Evolutionary conservation across 768 basidiomycete genomes (phyloP), one percentile per base, ranked within the genome.

Genomic region (Phanerodontia chrysosporium): DNA sequence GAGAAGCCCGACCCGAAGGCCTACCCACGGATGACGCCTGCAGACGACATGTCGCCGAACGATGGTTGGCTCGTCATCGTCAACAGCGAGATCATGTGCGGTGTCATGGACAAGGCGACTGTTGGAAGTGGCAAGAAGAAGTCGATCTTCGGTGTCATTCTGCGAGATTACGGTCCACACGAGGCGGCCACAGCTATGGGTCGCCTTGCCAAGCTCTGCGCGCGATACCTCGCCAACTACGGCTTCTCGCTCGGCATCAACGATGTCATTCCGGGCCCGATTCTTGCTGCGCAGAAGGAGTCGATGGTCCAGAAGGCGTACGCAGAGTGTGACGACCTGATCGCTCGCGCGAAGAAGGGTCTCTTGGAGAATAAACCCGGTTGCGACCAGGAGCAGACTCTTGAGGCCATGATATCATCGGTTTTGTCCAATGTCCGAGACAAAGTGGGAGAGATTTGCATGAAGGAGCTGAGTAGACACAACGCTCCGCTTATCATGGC

Each of bases 81-180:
- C 62, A 99, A 98, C 71, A 94, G 91, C 68, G 95, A 99, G 73
- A 93, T 99, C 66, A 99, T 98, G 94, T 98, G 95, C 66, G 97
- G 97, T 45, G 91, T 94, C 16, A 96, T 98, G 87, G 97, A 99
- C 76, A 99, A 99, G 75, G 91, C 92, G 16, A 98, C 94, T 0
- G 89, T 98, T 3, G 97, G 97, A 55, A 90, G 92, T 65, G 97
- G 97, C 54, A 99, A 99, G 83, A 98, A 99, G 80, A 98, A 98
- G 70, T 97, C 95, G 1, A 93, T 99, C 45, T 99, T 98, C 68
- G 96, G 96, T 62, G 92, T 98, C 45, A 98, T 99, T 65, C 83
- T 98, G 76, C 81, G 96, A 58, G 97, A 99, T 73, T 98, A 97
- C 71, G 97, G 97, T 4, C 83, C 93, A 7, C 87, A 96, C 64